Base-by-base conservation (phyloP, 371 early-diverging fungal species). In the Thermomucor indicae-seudaticae region DNA sequence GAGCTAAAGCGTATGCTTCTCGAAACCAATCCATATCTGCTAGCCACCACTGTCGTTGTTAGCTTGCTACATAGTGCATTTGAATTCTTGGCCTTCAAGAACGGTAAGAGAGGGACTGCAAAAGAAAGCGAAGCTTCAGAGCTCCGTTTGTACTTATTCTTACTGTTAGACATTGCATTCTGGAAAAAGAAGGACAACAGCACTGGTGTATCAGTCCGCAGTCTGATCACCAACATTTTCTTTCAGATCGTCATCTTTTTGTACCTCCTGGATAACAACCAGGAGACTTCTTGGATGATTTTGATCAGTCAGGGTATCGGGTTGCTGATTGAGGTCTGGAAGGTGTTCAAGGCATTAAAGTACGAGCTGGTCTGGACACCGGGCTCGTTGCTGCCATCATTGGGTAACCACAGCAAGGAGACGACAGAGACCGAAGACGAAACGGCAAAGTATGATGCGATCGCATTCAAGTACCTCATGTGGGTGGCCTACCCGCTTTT, bases 61-160 rank as follows among this genome's bases (percentile, higher is more conserved):
- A 88, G 90, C 38, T 43, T 86, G 4, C 63, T 96, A 12, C 97
- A 96, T 71, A 84, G 86, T 43, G 59, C 89, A 2, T 94, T 96
- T 69, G 95, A 95, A 64, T 90, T 96, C 69, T 69, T 96, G 51
- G 96, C 96, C 0, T 96, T 95, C 67, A 96, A 93, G 73, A 94
- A 93, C 61, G 93, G 90, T 87, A 70, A 44, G 64, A 14, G 43
- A 43, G 7, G 5, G 23, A 7, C 14, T 24, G 20, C 43, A 23
- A 11, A 29, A 32, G 16, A 29, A n/a, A n/a, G n/a, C n/a, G n/a
- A n/a, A n/a, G 7, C 14, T 17, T 19, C 23, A 19, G 14, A n/a
- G 17, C 17, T 17, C 6, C 35, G 3, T 32, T 31, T 58, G 27
- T 11, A 20, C 49, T 16, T 16, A 27, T 39, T 43, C 19, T 30